These are phyloP conservation scores for Leishmania amazonensis DNA, from an alignment of 208 protist species.

Conservation along the genomic window DNA sequence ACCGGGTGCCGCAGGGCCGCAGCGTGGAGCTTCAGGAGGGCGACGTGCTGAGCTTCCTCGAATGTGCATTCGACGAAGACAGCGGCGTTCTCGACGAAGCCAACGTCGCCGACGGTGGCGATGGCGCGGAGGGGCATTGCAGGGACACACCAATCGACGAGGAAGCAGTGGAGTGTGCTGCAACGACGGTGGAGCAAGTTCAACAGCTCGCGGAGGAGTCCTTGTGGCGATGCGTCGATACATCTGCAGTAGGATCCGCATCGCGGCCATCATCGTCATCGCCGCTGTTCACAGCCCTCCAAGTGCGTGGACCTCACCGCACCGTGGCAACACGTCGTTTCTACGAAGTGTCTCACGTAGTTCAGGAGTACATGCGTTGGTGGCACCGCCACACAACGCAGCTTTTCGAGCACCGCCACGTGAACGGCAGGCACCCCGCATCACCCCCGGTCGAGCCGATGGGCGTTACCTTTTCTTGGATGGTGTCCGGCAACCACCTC, in stretches of 20 bases:
- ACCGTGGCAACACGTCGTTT: slow-evolving; percentile 12
- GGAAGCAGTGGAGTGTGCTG: background rate
- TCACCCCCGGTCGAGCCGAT: background rate
- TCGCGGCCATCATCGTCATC: background rate
- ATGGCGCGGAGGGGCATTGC: background rate
- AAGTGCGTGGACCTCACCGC: slow-evolving; percentile 6
- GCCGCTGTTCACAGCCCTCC: background rate
- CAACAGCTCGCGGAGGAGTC: slow-evolving; percentile 18
- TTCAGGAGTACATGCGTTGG: slow-evolving; percentile 34
- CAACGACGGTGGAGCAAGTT: slow-evolving; percentile 10
- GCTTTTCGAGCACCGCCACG: background rate
- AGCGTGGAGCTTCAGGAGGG: slow-evolving; percentile 52
- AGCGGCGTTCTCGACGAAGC: slow-evolving; percentile 52
- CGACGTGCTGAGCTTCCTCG: slow-evolving; percentile 82
- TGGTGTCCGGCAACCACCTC: slow-evolving; percentile 32
- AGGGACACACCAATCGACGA: background rate
- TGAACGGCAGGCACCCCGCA: background rate
- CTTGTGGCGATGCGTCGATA: slow-evolving; percentile 10
- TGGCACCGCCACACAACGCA: slow-evolving; percentile 5
- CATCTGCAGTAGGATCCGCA: background rate
- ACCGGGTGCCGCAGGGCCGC: slow-evolving; percentile 32
- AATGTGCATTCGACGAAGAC: slow-evolving; percentile 70
- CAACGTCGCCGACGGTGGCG: background rate
- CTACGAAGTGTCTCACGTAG: slow-evolving; percentile 16
- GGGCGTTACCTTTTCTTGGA: slow-evolving; percentile 5